Conservation (phyloP, 345 rosid species). For the Euphorbia peplus region DNA sequence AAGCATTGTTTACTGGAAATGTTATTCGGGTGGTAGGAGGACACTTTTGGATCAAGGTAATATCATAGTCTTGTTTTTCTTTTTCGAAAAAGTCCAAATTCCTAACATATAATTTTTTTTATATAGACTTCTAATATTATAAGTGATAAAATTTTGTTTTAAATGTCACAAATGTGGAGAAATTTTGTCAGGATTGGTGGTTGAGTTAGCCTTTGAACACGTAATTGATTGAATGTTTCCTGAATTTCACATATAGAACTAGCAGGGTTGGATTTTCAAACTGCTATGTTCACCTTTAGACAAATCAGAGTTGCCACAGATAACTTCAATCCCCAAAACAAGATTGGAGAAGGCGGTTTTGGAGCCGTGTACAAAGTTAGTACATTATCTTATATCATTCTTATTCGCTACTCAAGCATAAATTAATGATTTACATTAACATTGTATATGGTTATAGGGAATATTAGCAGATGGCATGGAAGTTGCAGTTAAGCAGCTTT, state of each 20-base stretch:
- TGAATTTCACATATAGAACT: constrained; percentile 15
- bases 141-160: too few species aligned
- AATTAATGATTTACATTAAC: not conserved
- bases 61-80: too few species aligned
- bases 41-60: constrained; percentile 19
- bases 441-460: constrained; percentile 39
- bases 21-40: constrained; percentile 20
- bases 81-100: too few species aligned
- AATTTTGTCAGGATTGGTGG: too few species aligned
- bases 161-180: too few species aligned
- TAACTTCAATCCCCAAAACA: constrained; percentile 43
- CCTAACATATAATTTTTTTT: too few species aligned
- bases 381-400: too few species aligned
- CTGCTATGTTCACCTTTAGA: constrained; percentile 39
- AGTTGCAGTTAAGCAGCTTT: constrained; percentile 70
- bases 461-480: constrained; percentile 49
- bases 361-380: constrained; percentile 56
- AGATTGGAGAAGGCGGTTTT: constrained; percentile 68
- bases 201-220: too few species aligned
- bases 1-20: constrained; percentile 37
- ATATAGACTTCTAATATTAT: too few species aligned
- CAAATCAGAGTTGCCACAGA: constrained; percentile 48
- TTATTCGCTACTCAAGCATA: not conserved
- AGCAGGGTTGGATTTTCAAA: constrained; percentile 17
- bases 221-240: too few species aligned